Percentiles rank a stretch among this genome's conserved stretches.
Conservation (phyloP, 2,329 filamentous ascomycete species). For the Aspergillus cejpii region DNA sequence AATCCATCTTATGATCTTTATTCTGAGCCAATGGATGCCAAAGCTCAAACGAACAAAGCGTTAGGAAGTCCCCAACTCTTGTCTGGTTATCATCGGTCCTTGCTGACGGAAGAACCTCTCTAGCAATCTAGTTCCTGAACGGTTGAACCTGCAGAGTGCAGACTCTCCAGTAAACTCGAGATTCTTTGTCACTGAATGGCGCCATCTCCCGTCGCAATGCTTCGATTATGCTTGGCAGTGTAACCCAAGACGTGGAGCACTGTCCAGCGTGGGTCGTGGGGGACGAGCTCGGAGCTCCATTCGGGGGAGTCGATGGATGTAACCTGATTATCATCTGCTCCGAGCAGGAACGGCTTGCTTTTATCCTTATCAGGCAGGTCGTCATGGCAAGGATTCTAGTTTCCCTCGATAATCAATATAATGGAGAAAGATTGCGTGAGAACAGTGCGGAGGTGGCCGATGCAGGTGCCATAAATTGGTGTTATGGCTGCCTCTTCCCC, state of each 20-base stretch:
- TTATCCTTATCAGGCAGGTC: constrained; percentile 2
- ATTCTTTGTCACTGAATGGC: background rate
- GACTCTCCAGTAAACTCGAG: background rate
- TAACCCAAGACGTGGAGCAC: constrained; percentile 12
- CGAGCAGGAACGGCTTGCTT: background rate
- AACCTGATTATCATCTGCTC: constrained; percentile 7
- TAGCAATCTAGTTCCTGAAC: background rate
- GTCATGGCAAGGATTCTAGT: background rate
- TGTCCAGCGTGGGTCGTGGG: background rate
- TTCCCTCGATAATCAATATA: background rate
- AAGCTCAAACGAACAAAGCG: background rate
- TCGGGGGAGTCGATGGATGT: background rate
- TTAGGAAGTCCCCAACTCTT: background rate
- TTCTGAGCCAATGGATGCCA: background rate
- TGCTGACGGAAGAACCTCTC: background rate
- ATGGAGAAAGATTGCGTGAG: background rate
- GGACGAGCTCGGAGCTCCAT: background rate
- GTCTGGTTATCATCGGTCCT: background rate
- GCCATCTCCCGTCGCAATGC: background rate
- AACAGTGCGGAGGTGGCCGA: background rate
- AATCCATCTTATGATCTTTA: background rate
- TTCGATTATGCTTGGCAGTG: constrained; percentile 16
- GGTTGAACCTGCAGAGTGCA: no score
- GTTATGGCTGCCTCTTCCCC: background rate
- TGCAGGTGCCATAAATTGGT: background rate